These are phyloP conservation scores for Aspergillus aculeatinus DNA, from an alignment of 2,329 filamentous ascomycete genomes.

Conservation along the genomic window DNA sequence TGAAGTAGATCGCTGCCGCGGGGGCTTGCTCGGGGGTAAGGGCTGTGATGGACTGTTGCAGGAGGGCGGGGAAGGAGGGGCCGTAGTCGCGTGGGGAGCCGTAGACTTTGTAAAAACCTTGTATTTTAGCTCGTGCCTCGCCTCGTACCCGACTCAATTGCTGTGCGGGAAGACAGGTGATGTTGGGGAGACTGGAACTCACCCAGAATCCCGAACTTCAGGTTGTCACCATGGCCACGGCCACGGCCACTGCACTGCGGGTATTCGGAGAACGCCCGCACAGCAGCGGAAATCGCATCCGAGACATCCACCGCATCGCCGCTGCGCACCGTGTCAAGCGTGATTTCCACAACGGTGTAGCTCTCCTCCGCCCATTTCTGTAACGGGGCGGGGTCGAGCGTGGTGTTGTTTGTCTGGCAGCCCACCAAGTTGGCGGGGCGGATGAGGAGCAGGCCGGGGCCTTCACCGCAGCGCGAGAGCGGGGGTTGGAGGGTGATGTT, in stretches of 20 bases:
- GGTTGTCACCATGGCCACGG: constrained; percentile 11
- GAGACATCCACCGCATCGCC: constrained; percentile 15
- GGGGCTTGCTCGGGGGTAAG: constrained; percentile 3
- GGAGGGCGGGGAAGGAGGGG: constrained; percentile 10
- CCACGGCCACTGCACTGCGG: constrained; percentile 28
- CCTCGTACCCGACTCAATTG: too few relatives aligned
- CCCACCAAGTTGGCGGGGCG: constrained; percentile 33
- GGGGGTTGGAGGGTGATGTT: constrained; percentile 37
- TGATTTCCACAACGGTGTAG: constrained; percentile 60
- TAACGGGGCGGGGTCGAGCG: constrained; percentile 55
- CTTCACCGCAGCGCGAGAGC: constrained; percentile 50
- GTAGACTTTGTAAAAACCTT: constrained; percentile 22
- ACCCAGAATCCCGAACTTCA: constrained; percentile 25
- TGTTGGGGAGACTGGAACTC: not conserved
- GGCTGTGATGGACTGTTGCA: constrained; percentile 3
- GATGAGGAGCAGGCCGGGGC: constrained; percentile 51
- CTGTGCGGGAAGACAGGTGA: too few relatives aligned
- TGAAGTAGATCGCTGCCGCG: constrained; percentile 21
- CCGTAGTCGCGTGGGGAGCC: constrained; percentile 27
- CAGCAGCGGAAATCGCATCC: constrained; percentile 13
- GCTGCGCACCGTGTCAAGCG: constrained; percentile 12
- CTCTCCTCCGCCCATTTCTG: constrained; percentile 73
- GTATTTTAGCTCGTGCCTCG: not conserved
- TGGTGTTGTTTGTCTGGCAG: constrained; percentile 34
- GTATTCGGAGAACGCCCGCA: constrained; percentile 17